Evolutionary conservation across 768 basidiomycete species (phyloP).

Genomic region (Macrolepiota dolichaula): DNA sequence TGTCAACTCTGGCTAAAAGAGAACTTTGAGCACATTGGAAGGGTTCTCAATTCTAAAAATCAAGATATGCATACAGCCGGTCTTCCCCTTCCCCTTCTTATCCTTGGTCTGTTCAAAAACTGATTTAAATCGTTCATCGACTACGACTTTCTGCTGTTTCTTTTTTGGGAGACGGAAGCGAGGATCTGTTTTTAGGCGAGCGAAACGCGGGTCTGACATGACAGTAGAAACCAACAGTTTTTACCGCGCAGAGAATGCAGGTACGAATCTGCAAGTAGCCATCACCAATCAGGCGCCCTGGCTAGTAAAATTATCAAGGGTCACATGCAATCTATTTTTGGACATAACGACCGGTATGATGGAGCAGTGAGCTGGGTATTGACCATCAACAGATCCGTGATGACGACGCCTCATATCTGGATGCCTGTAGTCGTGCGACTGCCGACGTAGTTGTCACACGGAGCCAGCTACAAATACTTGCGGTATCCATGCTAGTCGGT

Average conservation of each 20-base stretch:
- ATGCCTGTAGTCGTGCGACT: background rate
- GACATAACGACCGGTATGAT: conserved; percentile 18
- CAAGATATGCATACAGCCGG: conserved; percentile 14
- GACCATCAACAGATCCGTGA: background rate
- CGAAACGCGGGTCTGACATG: conserved; percentile 87
- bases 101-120: conserved; percentile 55
- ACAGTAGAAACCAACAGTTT: conserved; percentile 2
- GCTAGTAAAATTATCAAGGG: background rate
- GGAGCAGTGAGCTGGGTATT: background rate
- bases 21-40: background rate
- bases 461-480: conserved; percentile 15
- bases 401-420: background rate
- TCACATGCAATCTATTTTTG: conserved; percentile 8
- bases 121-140: conserved; percentile 89
- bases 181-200: conserved; percentile 84
- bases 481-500: conserved; percentile 12
- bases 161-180: conserved; percentile 86
- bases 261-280: background rate
- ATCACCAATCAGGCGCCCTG: background rate
- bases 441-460: conserved; percentile 9
- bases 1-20: conserved; percentile 68
- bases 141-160: conserved; percentile 74
- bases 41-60: conserved; percentile 10
- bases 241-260: background rate
- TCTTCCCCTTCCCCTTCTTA: conserved; percentile 29